Percentiles rank a stretch among this genome's conserved stretches.
Evolutionary conservation across 306 rosid genomes (phyloP).

Genomic region (Vigna reflexopilosa): DNA sequence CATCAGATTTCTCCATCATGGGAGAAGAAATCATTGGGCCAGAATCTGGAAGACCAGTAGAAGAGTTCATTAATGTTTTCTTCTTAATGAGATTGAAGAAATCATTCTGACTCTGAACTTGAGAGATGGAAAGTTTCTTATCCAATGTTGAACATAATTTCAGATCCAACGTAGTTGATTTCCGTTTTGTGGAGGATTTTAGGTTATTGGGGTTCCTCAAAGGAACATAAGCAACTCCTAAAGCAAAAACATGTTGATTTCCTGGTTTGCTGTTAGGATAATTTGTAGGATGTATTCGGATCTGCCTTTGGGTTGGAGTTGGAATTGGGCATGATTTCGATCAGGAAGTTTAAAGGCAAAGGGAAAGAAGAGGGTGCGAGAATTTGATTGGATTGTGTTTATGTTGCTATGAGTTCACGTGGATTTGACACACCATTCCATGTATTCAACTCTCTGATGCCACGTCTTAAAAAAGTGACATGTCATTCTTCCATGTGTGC

Average conservation of each 20-base stretch:
- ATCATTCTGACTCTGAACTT: constrained; percentile 91
- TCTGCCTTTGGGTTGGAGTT: too few relatives aligned
- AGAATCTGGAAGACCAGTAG: constrained; percentile 63
- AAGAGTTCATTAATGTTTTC: constrained; percentile 64
- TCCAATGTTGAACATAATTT: constrained; percentile 79
- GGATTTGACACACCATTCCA: too few relatives aligned
- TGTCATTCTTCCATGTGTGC: too few relatives aligned
- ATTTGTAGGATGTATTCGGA: constrained; percentile 57
- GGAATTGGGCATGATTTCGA: too few relatives aligned
- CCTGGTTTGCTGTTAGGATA: constrained; percentile 58
- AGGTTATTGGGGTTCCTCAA: constrained; percentile 71
- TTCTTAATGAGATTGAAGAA: constrained; percentile 89
- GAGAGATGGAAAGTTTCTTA: constrained; percentile 81
- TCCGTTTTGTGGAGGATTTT: constrained; percentile 63
- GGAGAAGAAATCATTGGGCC: constrained; percentile 60
- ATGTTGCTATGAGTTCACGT: too few relatives aligned
- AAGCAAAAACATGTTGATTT: constrained; percentile 61
- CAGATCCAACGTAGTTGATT: constrained; percentile 67
- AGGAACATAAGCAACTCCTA: constrained; percentile 65
- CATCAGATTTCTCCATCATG: constrained; percentile 64
- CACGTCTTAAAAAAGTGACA: too few relatives aligned
- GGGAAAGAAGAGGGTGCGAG: too few relatives aligned
- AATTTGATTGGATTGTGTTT: too few relatives aligned
- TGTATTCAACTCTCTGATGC: too few relatives aligned
- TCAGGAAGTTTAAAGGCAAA: too few relatives aligned